Evolutionary conservation across 2,329 filamentous ascomycete species (phyloP).

Genomic region (Trichoderma aggressivum): DNA sequence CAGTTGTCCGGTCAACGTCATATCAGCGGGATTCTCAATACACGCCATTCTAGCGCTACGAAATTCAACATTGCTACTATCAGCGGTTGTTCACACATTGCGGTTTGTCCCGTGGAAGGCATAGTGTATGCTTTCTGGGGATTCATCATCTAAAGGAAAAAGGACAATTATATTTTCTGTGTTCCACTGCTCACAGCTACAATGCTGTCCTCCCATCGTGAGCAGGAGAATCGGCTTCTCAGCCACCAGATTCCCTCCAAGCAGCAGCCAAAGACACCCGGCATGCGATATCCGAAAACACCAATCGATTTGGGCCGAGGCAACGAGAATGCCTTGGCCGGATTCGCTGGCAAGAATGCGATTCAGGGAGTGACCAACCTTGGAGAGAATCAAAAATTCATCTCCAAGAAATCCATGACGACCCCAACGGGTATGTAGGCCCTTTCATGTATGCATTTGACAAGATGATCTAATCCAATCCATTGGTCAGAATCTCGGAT

Average conservation of each 20-base stretch:
- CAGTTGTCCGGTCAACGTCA: constrained; percentile 1
- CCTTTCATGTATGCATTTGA: not conserved
- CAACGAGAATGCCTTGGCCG: constrained; percentile 69
- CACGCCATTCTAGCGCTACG: not conserved
- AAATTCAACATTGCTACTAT: not conserved
- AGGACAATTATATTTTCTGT: no score
- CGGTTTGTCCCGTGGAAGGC: not conserved
- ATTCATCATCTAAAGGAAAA: not conserved
- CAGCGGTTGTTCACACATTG: not conserved
- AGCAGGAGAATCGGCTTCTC: constrained; percentile 86
- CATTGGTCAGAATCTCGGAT: constrained; percentile 43
- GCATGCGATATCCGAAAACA: constrained; percentile 72
- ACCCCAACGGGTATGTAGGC: constrained; percentile 73
- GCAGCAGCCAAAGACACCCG: constrained; percentile 78
- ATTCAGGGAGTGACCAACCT: constrained; percentile 56
- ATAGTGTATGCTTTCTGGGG: not conserved
- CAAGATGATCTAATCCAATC: constrained; percentile 20
- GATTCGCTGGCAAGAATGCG: constrained; percentile 39
- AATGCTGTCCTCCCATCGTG: constrained; percentile 75
- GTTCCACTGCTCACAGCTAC: constrained; percentile 16
- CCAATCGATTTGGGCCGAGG: constrained; percentile 74
- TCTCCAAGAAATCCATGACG: constrained; percentile 56
- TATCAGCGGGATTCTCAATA: not conserved
- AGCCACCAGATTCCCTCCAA: constrained; percentile 72
- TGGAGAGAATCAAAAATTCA: constrained; percentile 46